A percentile compares a stretch with the other conserved stretches of the same genome.
Conservation (phyloP, 1,284 basidiomycete species). For the Ustilago esculenta region DNA sequence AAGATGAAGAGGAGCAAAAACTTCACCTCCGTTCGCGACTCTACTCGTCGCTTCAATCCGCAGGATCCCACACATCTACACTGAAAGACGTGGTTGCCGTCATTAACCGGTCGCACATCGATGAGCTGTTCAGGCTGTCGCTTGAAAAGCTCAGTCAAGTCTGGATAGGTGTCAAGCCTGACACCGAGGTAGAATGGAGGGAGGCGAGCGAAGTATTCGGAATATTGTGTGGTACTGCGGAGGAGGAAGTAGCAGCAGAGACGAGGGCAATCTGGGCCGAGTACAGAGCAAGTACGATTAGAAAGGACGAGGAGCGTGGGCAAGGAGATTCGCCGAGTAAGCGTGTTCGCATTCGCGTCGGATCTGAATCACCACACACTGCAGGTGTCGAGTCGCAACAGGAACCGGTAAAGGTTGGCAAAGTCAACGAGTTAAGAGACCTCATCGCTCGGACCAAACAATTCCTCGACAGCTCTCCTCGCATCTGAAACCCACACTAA, state of each 20-base stretch:
- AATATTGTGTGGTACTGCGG: conserved; percentile 14
- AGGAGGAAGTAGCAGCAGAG: conserved; percentile 25
- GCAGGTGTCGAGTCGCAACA: not conserved
- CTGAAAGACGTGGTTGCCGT: conserved; percentile 1
- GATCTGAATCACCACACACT: not conserved
- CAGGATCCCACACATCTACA: too few species aligned
- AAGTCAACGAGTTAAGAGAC: conserved; percentile 16
- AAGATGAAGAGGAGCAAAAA: conserved; percentile 13
- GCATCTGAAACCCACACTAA: not conserved
- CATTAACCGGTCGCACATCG: conserved; percentile 14
- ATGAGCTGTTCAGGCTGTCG: conserved; percentile 18
- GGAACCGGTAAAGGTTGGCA: conserved; percentile 1
- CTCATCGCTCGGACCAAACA: conserved; percentile 26
- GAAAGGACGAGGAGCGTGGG: not conserved
- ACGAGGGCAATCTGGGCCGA: conserved; percentile 14
- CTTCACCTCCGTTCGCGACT: conserved; percentile 17
- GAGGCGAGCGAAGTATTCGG: conserved; percentile 8
- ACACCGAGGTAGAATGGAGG: not conserved
- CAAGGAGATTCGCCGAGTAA: not conserved
- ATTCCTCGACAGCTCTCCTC: conserved; percentile 20
- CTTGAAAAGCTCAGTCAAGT: conserved; percentile 14
- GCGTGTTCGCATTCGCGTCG: not conserved
- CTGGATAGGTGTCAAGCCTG: conserved; percentile 19
- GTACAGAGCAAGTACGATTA: not conserved
- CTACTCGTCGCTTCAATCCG: conserved; percentile 3